These are phyloP conservation scores for Helicocarpus griseus DNA, from an alignment of 2,329 filamentous ascomycete genomes.

Conservation along the genomic window DNA sequence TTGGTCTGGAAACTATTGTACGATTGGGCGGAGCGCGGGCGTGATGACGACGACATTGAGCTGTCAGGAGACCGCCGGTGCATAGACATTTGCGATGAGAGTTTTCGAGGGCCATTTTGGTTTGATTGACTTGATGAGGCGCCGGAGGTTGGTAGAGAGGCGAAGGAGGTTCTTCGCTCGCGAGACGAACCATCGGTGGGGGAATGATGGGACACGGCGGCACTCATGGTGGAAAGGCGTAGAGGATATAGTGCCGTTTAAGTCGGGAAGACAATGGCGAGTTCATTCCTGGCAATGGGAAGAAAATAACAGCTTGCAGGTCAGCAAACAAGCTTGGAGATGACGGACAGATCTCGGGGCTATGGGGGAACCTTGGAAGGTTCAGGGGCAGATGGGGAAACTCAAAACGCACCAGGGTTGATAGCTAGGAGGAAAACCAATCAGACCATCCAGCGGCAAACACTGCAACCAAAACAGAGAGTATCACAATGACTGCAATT, in stretches of 20 bases:
- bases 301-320: too few relatives aligned
- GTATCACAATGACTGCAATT: not conserved
- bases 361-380: not conserved
- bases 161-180: conserved; percentile 48
- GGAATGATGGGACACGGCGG: conserved; percentile 27
- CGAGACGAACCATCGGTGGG: conserved; percentile 29
- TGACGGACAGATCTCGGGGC: not conserved
- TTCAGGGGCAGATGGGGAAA: conserved; percentile 4
- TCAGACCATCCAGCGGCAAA: not conserved
- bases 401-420: not conserved
- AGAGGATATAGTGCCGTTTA: conserved; percentile 12
- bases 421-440: not conserved
- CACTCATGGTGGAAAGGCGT: conserved; percentile 23
- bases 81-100: conserved; percentile 52
- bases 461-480: not conserved
- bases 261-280: conserved; percentile 5
- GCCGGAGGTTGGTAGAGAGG: conserved; percentile 48
- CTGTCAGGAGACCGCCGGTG: conserved; percentile 41
- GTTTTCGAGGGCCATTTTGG: conserved; percentile 44
- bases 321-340: not conserved
- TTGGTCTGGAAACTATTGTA: conserved; percentile 13
- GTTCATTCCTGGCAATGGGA: conserved; percentile 1
- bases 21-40: conserved; percentile 25
- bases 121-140: conserved; percentile 27
- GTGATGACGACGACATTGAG: conserved; percentile 30